These are phyloP conservation scores for Neophaeococcomyces aloes DNA, from an alignment of 2,329 filamentous ascomycete species.

Conservation along the genomic window DNA sequence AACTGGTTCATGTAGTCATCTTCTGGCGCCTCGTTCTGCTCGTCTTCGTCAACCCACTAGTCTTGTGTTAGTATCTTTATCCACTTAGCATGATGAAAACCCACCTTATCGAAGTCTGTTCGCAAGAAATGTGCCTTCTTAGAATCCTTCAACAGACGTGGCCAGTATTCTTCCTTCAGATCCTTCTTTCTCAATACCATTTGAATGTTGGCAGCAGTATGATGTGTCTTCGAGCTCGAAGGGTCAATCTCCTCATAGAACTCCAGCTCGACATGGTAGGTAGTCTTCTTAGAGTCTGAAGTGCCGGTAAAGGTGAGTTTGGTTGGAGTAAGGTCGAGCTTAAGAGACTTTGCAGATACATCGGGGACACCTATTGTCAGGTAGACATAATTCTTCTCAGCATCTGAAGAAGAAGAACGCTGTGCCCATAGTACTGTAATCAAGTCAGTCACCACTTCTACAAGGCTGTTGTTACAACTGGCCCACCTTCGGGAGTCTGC, in stretches of 20 bases:
- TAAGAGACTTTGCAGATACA: slow-evolving; percentile 61
- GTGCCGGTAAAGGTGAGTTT: slow-evolving; percentile 71
- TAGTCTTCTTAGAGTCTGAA: slow-evolving; percentile 73
- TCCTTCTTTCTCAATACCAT: slow-evolving; percentile 96
- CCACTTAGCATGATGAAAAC: slow-evolving; percentile 18
- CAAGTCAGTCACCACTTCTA: slow-evolving; percentile 12
- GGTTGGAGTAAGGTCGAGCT: slow-evolving; percentile 72
- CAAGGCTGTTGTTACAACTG: neutral
- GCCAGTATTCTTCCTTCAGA: slow-evolving; percentile 89
- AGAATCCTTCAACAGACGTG: slow-evolving; percentile 77
- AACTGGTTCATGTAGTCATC: slow-evolving; percentile 54
- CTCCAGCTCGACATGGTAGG: slow-evolving; percentile 75
- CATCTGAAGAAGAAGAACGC: slow-evolving; percentile 70
- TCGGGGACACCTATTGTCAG: slow-evolving; percentile 84
- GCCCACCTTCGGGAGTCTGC: slow-evolving; percentile 39
- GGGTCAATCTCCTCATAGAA: slow-evolving; percentile 87
- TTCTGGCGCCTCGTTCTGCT: slow-evolving; percentile 82
- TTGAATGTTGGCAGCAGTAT: slow-evolving; percentile 80
- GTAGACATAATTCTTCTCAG: slow-evolving; percentile 88
- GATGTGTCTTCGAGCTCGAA: slow-evolving; percentile 71
- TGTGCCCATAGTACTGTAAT: slow-evolving; percentile 87
- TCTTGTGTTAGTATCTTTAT: neutral
- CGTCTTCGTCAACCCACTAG: slow-evolving; percentile 95
- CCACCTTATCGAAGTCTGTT: slow-evolving; percentile 94
- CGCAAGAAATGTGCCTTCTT: slow-evolving; percentile 93